These are phyloP conservation scores for Austropuccinia psidii DNA, from an alignment of 1,284 basidiomycete genomes.

Conservation along the genomic window DNA sequence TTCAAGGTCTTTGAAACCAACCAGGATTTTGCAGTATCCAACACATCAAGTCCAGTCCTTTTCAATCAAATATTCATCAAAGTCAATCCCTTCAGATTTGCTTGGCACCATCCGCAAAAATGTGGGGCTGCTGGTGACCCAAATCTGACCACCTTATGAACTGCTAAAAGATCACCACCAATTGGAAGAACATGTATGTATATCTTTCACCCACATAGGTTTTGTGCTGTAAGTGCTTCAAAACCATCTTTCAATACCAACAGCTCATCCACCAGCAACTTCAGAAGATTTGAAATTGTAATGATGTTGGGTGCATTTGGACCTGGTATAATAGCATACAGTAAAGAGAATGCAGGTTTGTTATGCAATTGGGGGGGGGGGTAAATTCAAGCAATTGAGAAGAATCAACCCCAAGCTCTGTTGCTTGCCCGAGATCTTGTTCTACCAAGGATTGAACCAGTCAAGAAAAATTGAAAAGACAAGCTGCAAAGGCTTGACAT, in stretches of 20 bases:
- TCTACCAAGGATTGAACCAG: conserved; percentile 9
- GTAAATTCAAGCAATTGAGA: not conserved
- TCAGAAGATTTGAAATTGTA: not conserved
- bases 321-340: not conserved
- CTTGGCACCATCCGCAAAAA: not conserved
- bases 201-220: not conserved
- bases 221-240: not conserved
- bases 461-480: conserved; percentile 11
- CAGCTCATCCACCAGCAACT: not conserved
- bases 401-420: not conserved
- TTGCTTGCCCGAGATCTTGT: conserved; percentile 15
- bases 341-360: not conserved
- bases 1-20: not conserved
- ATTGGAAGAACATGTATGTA: not conserved
- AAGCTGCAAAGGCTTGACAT: not conserved
- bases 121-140: not conserved
- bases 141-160: conserved; percentile 2
- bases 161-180: not conserved
- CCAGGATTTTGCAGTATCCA: not conserved
- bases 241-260: not conserved
- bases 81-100: not conserved
- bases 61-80: not conserved
- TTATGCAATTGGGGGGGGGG: not conserved
- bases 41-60: not conserved
- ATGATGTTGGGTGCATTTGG: not conserved